Evolutionary conservation across 805 yeast species (phyloP).

Genomic region (Cyberlindnera euphorbiae): DNA sequence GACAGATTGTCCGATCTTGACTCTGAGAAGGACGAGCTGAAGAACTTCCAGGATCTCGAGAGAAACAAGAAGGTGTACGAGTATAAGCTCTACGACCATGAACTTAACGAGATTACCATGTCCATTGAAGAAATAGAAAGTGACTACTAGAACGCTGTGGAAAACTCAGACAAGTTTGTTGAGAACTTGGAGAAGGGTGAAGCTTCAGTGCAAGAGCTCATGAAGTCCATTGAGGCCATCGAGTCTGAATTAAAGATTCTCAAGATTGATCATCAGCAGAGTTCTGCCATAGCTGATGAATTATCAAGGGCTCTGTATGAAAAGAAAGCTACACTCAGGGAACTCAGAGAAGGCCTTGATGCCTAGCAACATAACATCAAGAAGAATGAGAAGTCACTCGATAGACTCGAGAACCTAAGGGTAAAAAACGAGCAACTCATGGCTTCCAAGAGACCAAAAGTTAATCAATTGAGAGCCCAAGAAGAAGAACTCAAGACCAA

Average conservation of each 20-base stretch:
- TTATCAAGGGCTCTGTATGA: slow-evolving; percentile 44
- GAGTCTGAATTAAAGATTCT: slow-evolving; percentile 47
- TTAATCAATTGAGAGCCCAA: slow-evolving; percentile 32
- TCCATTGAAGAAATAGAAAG: slow-evolving; percentile 58
- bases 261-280: slow-evolving; percentile 52
- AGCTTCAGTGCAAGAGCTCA: slow-evolving; percentile 38
- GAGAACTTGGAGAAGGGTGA: slow-evolving; percentile 61
- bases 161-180: slow-evolving; percentile 49
- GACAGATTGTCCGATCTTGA: slow-evolving; percentile 74
- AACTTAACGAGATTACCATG: slow-evolving; percentile 54
- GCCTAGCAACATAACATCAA: slow-evolving; percentile 31
- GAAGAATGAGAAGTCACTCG: slow-evolving; percentile 20
- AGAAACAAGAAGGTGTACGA: slow-evolving; percentile 66
- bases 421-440: slow-evolving; percentile 35
- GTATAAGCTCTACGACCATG: slow-evolving; percentile 73
- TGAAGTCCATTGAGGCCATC: slow-evolving; percentile 40
- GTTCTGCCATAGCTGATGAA: slow-evolving; percentile 45
- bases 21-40: slow-evolving; percentile 72
- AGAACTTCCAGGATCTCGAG: slow-evolving; percentile 62
- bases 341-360: slow-evolving; percentile 29
- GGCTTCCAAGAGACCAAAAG: slow-evolving; percentile 34
- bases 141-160: slow-evolving; percentile 46
- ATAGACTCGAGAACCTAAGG: slow-evolving; percentile 24
- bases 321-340: slow-evolving; percentile 42
- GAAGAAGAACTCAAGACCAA: slow-evolving; percentile 39